phyloP scores from a whole-genome alignment of 1,284 basidiomycete genomes.

The Ustilago cynodontis region DNA sequence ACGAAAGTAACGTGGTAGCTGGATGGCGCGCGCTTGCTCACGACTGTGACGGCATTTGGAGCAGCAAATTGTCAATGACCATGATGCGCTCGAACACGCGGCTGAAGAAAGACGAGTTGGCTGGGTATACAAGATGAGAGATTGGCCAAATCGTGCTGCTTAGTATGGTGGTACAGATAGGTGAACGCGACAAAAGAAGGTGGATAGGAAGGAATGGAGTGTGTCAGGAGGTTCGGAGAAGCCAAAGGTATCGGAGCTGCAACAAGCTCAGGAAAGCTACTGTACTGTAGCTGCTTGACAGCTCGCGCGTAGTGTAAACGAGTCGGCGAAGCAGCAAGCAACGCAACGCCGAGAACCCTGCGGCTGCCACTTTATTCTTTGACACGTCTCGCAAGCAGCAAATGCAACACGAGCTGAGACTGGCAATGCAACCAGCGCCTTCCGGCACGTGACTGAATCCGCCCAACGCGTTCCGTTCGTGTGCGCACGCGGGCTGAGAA shows the following conservation, averaged over 20 bases:
- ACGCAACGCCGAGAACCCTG: constrained; percentile 4
- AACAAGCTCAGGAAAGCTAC: not conserved
- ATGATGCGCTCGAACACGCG: not conserved
- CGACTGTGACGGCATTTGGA: not conserved
- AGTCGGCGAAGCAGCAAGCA: too few relatives aligned
- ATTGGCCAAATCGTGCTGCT: not conserved
- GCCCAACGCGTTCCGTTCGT: constrained; percentile 28
- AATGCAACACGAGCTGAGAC: not conserved
- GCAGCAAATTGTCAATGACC: not conserved
- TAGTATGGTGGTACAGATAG: not conserved
- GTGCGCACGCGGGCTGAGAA: not conserved
- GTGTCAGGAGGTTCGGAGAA: not conserved
- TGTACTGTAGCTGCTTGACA: constrained; percentile 2
- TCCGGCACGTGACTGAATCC: constrained; percentile 11
- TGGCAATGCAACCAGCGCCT: not conserved
- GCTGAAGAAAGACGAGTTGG: not conserved
- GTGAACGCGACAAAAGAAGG: constrained; percentile 12
- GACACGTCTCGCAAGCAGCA: not conserved
- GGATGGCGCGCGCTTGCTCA: not conserved
- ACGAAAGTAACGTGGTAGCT: not conserved
- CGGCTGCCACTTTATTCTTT: constrained; percentile 3
- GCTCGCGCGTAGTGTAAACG: constrained; percentile 8
- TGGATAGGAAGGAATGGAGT: not conserved
- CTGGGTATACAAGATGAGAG: constrained; percentile 10
- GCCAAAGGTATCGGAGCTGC: not conserved